Percentiles rank a stretch among this genome's conserved stretches.
Evolutionary conservation across 1,139 yeast genomes (phyloP).

Genomic region (Debaryomyces sp.): DNA sequence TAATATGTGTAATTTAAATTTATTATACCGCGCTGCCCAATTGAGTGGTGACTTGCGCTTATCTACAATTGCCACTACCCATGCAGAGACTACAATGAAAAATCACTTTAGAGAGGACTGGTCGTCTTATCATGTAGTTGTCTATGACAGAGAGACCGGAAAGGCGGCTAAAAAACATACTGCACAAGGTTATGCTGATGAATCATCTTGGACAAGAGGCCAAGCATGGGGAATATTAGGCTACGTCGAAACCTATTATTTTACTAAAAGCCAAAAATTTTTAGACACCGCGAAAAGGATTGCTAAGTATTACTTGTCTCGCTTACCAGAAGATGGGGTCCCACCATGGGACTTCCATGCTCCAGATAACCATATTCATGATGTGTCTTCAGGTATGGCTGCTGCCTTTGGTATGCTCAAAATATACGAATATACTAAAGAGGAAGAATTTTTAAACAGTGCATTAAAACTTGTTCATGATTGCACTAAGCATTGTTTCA

Average conservation of each 20-base stretch:
- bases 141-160: slow-evolving; percentile 22
- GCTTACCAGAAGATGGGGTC: slow-evolving; percentile 26
- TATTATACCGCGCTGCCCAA: slow-evolving; percentile 25
- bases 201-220: slow-evolving; percentile 28
- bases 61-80: slow-evolving; percentile 27
- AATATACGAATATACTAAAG: neutral
- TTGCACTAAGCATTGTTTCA: neutral
- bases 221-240: slow-evolving; percentile 32
- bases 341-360: slow-evolving; percentile 33
- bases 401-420: slow-evolving; percentile 24
- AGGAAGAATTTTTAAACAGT: neutral
- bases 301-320: slow-evolving; percentile 21
- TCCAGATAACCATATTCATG: slow-evolving; percentile 23
- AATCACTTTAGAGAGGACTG: slow-evolving; percentile 25
- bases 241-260: slow-evolving; percentile 22
- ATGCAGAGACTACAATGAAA: slow-evolving; percentile 27
- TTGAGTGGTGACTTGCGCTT: slow-evolving; percentile 25
- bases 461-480: neutral
- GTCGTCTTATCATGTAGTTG: slow-evolving; percentile 27
- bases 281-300: slow-evolving; percentile 23
- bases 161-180: slow-evolving; percentile 21
- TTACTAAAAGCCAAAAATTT: slow-evolving; percentile 22
- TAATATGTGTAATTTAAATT: slow-evolving; percentile 30
- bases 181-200: slow-evolving; percentile 28
- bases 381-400: slow-evolving; percentile 28